Evolutionary conservation across 768 basidiomycete genomes (phyloP), one percentile per base, ranked within the genome.

Genomic region (Xerocomus potaroensis): DNA sequence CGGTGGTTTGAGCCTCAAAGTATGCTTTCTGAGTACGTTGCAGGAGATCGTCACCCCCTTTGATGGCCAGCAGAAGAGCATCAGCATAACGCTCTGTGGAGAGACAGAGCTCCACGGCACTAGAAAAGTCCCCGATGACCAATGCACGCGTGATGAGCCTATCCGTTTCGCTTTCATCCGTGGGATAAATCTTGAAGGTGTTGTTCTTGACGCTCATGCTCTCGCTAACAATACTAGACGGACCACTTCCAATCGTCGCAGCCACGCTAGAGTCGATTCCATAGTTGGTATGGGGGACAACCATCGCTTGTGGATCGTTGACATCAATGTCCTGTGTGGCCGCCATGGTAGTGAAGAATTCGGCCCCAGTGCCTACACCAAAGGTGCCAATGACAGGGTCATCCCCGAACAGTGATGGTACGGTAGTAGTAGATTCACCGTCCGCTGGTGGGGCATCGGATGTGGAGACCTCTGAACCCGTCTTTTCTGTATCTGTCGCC

Each of bases 91-190:
- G 80, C 41, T 92, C 87, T 0, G 84, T 79, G 0, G 91, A 87
- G 14, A 98, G 75, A 64, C 94, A 96, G 2, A 98, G 74, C 3
- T 87, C 83, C 15, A 98, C 96, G 2, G 96, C 95, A 14, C 83
- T 86, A 56, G 81, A 78, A 53, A 97, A 98, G 65, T 99, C 94
- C n/a, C 96, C 95, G 9, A 98, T 74, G 2, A 99, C 91, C 31
- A 98, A 76, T 3, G 95, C 89, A 60, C 91, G 91, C 2, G 95
- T 96, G 54, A 98, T 77, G 14, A 99, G 73, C 16, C 82, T 75
- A 59, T 98, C 94, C 0, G 83, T 83, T 51, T 95, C 88, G 9
- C 84, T 84, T 66, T 95, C 93, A 33, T 91, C 87, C 8, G 71
- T 60, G 0, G 93, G 90, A 61, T 93, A 95, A 53, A 98, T 94